Base-by-base conservation (phyloP, 192 early-diverging fungal species). In the Coemansia asiatica region DNA sequence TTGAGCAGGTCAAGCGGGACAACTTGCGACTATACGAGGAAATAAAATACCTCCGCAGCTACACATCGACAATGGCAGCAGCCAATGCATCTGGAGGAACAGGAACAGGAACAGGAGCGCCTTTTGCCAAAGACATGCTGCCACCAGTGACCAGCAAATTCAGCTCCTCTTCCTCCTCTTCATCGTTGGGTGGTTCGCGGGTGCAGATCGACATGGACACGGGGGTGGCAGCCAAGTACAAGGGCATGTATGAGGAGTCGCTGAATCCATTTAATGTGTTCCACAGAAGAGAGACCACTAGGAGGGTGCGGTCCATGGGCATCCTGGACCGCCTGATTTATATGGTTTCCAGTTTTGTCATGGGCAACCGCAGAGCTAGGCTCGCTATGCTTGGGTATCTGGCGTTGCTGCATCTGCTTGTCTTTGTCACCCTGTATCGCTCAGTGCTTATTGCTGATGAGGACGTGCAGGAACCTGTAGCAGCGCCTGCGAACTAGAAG, bases 231-330 rank as follows among this genome's bases (percentile, higher is more conserved):
- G 85, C 84, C 59, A 89, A 90, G 53, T 95, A 95, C 83, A 73
- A 85, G 19, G 76, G 82, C 25, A 75, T 93, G 58, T 98, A 98
- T 62, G 95, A 98, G 72, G 90, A 89, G 35, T 87, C 82, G 44
- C 84, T 95, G 74, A 94, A 98, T 70, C 95, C 94, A 10, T 98
- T 97, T 71, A 84, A 86, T 19, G 87, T 86, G 15, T 97, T 97
- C 79, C 87, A 89, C 61, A 76, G 88, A 15, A 75, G 88, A 65
- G 93, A 97, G 61, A 84, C 90, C 15, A 73, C 74, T 16, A 83
- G 90, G 16, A 79, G 91, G 6, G 87, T 90, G 38, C 78, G 88
- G 50, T 83, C 86, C 6, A 83, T 95, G 83, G 92, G 91, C 47
- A 83, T 92, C 12, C 79, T 88, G 4, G 94, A 94, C 63, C 86